These are phyloP conservation scores for Dryas drummondii DNA, from an alignment of 306 rosid species.

Conservation along the genomic window DNA sequence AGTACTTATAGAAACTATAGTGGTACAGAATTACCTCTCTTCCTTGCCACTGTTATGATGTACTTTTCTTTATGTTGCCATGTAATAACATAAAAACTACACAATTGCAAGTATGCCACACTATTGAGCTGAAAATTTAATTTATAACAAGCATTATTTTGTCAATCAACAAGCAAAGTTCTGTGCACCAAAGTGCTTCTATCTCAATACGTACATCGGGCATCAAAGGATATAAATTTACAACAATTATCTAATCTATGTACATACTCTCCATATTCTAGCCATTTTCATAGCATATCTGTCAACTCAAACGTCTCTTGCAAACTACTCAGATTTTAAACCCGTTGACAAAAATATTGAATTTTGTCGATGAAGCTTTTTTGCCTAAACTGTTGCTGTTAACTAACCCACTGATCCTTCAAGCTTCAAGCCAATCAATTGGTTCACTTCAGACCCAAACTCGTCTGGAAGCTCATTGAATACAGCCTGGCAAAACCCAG, in stretches of 20 bases:
- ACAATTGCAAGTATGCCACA: not conserved
- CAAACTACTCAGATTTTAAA: constrained; percentile 15
- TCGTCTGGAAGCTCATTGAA: constrained; percentile 95
- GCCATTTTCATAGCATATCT: constrained; percentile 1
- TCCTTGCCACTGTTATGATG: not conserved
- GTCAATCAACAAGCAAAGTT: not conserved
- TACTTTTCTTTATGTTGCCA: not conserved
- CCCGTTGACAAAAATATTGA: constrained; percentile 17
- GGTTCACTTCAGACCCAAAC: constrained; percentile 94
- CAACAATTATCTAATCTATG: constrained; percentile 21
- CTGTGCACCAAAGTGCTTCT: not conserved
- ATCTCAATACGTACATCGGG: not conserved
- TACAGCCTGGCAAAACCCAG: constrained; percentile 90
- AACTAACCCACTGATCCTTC: constrained; percentile 82
- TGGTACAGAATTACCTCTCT: no score
- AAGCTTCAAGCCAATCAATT: constrained; percentile 92
- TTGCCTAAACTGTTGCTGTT: not conserved
- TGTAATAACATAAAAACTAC: not conserved
- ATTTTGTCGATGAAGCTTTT: constrained; percentile 11
- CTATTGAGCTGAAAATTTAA: not conserved
- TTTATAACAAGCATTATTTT: not conserved
- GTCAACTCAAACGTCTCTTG: not conserved
- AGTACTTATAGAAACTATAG: no score
- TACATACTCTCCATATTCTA: constrained; percentile 12
- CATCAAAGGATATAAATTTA: constrained; percentile 8